phyloP scores from a whole-genome alignment of 164 flowering plant species.

The Chloranthus sessilifolius region DNA sequence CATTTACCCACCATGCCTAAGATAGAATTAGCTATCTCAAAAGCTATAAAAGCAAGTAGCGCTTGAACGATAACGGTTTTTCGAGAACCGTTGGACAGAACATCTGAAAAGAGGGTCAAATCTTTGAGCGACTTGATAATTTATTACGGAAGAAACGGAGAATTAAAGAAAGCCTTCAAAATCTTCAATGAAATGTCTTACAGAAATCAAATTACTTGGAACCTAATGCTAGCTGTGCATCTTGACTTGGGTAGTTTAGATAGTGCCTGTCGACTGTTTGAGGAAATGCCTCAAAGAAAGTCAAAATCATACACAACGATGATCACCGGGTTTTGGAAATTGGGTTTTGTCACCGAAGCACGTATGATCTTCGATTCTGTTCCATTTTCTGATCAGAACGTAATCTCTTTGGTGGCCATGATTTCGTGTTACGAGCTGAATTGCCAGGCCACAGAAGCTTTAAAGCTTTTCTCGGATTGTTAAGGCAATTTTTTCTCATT shows the following conservation, averaged over 20 bases:
- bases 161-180: slow-evolving; percentile 16
- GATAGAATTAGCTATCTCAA: no score
- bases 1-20: no score
- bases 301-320: slow-evolving; percentile 18
- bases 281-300: slow-evolving; percentile 19
- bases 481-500: slow-evolving; percentile 16
- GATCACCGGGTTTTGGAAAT: slow-evolving; percentile 20
- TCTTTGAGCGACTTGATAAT: slow-evolving; percentile 18
- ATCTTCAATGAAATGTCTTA: slow-evolving; percentile 23
- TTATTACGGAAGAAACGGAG: slow-evolving; percentile 16
- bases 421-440: slow-evolving; percentile 24
- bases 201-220: slow-evolving; percentile 24
- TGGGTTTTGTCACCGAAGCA: slow-evolving; percentile 19
- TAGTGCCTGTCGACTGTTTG: slow-evolving; percentile 14
- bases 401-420: slow-evolving; percentile 28
- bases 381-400: slow-evolving; percentile 15
- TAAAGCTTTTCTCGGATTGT: slow-evolving; percentile 14
- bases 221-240: slow-evolving; percentile 20
- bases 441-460: slow-evolving; percentile 8
- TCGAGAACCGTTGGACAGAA: slow-evolving; percentile 1
- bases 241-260: slow-evolving; percentile 8
- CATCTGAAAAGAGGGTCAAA: slow-evolving; percentile 2
- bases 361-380: slow-evolving; percentile 19
- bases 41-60: no score
- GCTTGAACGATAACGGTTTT: no score